Evolutionary conservation across 805 yeast genomes (phyloP).

Genomic region (Kodamaea leandrae): DNA sequence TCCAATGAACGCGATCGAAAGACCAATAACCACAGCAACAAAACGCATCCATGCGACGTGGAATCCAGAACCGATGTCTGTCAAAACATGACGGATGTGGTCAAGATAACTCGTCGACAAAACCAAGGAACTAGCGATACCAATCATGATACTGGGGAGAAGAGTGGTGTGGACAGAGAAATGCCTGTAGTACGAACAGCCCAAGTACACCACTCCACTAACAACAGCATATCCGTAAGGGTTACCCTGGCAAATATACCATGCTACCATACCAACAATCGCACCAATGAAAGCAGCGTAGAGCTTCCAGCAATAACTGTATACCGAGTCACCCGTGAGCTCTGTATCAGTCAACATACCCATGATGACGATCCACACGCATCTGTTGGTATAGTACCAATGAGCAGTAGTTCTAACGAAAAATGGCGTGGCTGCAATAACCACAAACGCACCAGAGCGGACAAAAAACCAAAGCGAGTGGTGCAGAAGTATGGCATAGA

Average conservation of each 20-base stretch:
- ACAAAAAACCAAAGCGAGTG: conserved; percentile 31
- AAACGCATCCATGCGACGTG: conserved; percentile 27
- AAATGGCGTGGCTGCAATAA: conserved; percentile 25
- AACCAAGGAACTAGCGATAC: conserved; percentile 29
- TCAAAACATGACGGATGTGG: conserved; percentile 14
- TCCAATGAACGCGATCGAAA: conserved; percentile 29
- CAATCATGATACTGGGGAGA: conserved; percentile 26
- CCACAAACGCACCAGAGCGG: conserved; percentile 22
- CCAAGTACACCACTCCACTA: conserved; percentile 23
- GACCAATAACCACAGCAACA: conserved; percentile 29
- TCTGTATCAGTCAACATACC: conserved; percentile 29
- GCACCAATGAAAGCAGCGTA: conserved; percentile 28
- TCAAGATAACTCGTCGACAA: conserved; percentile 36
- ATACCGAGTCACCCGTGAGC: conserved; percentile 30
- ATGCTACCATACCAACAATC: conserved; percentile 28
- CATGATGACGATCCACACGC: conserved; percentile 34
- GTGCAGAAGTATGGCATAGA: conserved; percentile 19
- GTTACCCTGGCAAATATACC: conserved; percentile 38
- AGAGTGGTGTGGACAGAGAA: conserved; percentile 27
- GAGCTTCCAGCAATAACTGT: conserved; percentile 23
- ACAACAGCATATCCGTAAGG: conserved; percentile 32
- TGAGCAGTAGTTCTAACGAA: conserved; percentile 26
- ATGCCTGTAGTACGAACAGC: conserved; percentile 27
- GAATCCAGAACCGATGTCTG: conserved; percentile 29
- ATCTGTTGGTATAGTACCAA: conserved; percentile 26